Conservation (phyloP, 768 basidiomycete species). For the Pholiota microspora region DNA sequence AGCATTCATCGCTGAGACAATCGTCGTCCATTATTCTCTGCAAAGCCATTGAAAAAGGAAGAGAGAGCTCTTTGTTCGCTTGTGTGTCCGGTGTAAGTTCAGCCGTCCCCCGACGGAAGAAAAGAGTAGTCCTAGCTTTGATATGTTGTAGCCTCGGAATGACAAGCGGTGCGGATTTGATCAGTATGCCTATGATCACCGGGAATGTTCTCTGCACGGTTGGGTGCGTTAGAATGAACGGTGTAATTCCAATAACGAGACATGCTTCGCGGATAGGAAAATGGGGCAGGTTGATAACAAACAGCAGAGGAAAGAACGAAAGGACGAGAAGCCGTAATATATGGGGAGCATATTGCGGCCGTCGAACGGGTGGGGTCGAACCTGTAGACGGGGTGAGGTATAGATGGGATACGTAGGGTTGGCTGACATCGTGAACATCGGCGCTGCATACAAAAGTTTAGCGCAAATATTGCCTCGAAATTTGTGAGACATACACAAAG, state of each 20-base stretch:
- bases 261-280: conserved; percentile 49
- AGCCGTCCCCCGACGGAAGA: neutral
- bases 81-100: neutral
- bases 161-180: conserved; percentile 9
- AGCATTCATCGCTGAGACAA: conserved; percentile 57
- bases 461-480: neutral
- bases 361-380: neutral
- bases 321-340: conserved; percentile 49
- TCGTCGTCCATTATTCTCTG: conserved; percentile 62
- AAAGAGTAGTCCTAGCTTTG: neutral
- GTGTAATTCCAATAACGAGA: conserved; percentile 47
- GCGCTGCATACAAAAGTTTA: no score
- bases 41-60: conserved; percentile 23
- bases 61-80: neutral
- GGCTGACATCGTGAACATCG: conserved; percentile 53
- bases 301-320: conserved; percentile 49
- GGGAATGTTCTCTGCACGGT: conserved; percentile 31
- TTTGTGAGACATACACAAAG: conserved; percentile 48
- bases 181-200: conserved; percentile 11
- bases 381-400: conserved; percentile 37
- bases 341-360: conserved; percentile 50
- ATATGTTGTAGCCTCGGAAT: neutral
- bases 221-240: conserved; percentile 56
- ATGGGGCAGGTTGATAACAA: conserved; percentile 40
- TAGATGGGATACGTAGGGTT: conserved; percentile 51